These are phyloP conservation scores for Fusarium subtropicale DNA, from an alignment of 2,329 filamentous ascomycete species.

Conservation along the genomic window DNA sequence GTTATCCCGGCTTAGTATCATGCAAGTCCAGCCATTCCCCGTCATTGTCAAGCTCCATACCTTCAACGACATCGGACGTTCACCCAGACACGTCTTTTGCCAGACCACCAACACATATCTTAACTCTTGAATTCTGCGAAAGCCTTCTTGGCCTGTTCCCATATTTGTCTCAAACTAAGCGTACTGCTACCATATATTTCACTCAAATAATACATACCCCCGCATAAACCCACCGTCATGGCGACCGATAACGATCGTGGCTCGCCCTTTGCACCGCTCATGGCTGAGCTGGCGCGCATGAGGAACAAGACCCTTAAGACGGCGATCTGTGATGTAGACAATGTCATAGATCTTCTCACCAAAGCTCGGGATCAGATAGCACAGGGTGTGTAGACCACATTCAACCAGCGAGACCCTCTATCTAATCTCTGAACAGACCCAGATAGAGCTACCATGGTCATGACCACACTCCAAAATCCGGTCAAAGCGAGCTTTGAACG, in stretches of 20 bases:
- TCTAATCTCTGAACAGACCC: conserved; percentile 46
- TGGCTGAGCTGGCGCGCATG: conserved; percentile 80
- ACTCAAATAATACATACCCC: not conserved
- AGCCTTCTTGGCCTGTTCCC: not conserved
- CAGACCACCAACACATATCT: conserved; percentile 2
- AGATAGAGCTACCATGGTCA: conserved; percentile 70
- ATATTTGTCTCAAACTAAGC: not conserved
- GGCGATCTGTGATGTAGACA: conserved; percentile 83
- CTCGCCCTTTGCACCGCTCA: conserved; percentile 66
- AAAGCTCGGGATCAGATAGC: conserved; percentile 79
- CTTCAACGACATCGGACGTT: conserved; percentile 40
- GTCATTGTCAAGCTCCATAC: conserved; percentile 26
- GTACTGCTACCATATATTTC: not conserved
- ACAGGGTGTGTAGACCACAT: conserved; percentile 61
- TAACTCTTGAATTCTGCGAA: conserved; percentile 6
- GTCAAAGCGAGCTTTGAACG: conserved; percentile 83
- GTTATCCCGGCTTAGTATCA: conserved; percentile 27
- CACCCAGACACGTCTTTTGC: conserved; percentile 23
- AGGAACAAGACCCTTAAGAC: conserved; percentile 75
- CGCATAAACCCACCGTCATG: conserved; percentile 44
- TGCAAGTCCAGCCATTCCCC: conserved; percentile 22
- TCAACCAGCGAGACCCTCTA: conserved; percentile 12
- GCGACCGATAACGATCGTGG: conserved; percentile 51
- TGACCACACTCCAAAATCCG: conserved; percentile 88
- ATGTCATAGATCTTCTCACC: conserved; percentile 81